A percentile compares a stretch with the other conserved stretches of the same genome.
These are phyloP conservation scores for Candida mesenterica DNA, from an alignment of 1,139 yeast species.

Conservation along the genomic window DNA sequence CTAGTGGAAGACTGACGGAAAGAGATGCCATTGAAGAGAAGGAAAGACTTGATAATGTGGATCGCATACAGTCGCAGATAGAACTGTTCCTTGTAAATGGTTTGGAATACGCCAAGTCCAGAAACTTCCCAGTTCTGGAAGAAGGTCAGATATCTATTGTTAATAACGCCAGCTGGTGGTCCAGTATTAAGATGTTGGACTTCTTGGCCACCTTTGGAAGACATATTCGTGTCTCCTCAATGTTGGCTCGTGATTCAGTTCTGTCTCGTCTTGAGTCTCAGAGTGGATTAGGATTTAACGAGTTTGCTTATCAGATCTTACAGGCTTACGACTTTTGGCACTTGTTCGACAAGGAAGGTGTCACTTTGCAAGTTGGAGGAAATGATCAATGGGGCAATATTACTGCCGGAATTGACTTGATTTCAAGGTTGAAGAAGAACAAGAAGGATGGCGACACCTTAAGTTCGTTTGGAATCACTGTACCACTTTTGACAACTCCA, in stretches of 20 bases:
- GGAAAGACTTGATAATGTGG: conserved; percentile 58
- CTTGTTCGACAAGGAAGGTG: conserved; percentile 56
- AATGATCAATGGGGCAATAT: conserved; percentile 99
- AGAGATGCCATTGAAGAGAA: conserved; percentile 55
- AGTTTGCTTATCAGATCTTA: conserved; percentile 85
- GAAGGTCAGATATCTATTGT: conserved; percentile 43
- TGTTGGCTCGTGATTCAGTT: conserved; percentile 89
- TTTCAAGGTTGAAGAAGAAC: conserved; percentile 54
- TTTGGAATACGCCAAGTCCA: conserved; percentile 53
- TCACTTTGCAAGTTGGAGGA: conserved; percentile 87
- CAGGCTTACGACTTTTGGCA: conserved; percentile 96
- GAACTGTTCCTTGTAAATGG: conserved; percentile 60
- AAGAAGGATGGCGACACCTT: conserved; percentile 19
- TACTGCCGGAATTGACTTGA: conserved; percentile 91
- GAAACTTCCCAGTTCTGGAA: conserved; percentile 43
- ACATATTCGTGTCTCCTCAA: conserved; percentile 76
- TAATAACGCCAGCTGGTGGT: conserved; percentile 89
- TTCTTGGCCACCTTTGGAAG: conserved; percentile 78
- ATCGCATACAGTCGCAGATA: conserved; percentile 62
- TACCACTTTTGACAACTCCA: conserved; percentile 84
- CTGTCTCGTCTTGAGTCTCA: conserved; percentile 68
- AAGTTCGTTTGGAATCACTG: conserved; percentile 73
- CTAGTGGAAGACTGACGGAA: conserved; percentile 85
- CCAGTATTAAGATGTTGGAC: conserved; percentile 66
- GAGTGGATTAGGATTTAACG: conserved; percentile 86